Evolutionary conservation across 768 basidiomycete genomes (phyloP).

Genomic region (Rhodotorula toruloides): DNA sequence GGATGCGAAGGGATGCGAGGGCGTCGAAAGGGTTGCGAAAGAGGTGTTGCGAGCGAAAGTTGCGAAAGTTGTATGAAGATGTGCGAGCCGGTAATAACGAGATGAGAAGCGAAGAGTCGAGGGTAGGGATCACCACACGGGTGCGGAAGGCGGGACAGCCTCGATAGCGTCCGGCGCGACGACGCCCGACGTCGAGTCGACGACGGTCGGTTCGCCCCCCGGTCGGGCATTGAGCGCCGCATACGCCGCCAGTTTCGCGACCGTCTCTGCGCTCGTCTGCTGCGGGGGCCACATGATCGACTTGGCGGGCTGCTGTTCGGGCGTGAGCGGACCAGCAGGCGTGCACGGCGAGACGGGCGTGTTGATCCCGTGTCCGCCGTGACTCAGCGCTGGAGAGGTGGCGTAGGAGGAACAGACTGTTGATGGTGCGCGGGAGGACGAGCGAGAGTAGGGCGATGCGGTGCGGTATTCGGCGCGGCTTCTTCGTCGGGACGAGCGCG

Average conservation of each 20-base stretch:
- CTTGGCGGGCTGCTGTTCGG: slow-evolving; percentile 12
- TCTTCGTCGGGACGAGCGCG: slow-evolving; percentile 5
- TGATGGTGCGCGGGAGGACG: slow-evolving; percentile 27
- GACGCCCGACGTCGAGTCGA: slow-evolving; percentile 1
- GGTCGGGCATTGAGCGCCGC: not conserved
- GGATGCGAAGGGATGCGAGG: too few relatives aligned
- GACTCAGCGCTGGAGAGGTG: slow-evolving; percentile 19
- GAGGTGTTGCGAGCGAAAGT: too few relatives aligned
- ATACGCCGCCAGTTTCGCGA: slow-evolving; percentile 10
- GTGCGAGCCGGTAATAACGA: too few relatives aligned
- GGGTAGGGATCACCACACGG: too few relatives aligned
- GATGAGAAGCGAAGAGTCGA: not conserved
- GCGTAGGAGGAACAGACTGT: slow-evolving; percentile 29
- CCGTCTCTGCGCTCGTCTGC: not conserved
- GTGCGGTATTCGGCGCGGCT: slow-evolving; percentile 11
- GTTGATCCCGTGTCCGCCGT: slow-evolving; percentile 18
- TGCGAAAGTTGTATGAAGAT: too few relatives aligned
- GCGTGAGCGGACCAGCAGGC: slow-evolving; percentile 29
- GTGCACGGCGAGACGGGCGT: slow-evolving; percentile 29
- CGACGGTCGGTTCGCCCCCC: slow-evolving; percentile 3
- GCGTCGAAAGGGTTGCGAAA: too few relatives aligned
- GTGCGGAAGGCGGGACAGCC: not conserved
- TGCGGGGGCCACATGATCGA: slow-evolving; percentile 21
- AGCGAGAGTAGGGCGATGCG: slow-evolving; percentile 28
- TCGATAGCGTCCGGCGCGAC: not conserved